These are phyloP conservation scores for Sclerotinia borealis DNA, from an alignment of 2,329 filamentous ascomycete genomes.

Conservation along the genomic window DNA sequence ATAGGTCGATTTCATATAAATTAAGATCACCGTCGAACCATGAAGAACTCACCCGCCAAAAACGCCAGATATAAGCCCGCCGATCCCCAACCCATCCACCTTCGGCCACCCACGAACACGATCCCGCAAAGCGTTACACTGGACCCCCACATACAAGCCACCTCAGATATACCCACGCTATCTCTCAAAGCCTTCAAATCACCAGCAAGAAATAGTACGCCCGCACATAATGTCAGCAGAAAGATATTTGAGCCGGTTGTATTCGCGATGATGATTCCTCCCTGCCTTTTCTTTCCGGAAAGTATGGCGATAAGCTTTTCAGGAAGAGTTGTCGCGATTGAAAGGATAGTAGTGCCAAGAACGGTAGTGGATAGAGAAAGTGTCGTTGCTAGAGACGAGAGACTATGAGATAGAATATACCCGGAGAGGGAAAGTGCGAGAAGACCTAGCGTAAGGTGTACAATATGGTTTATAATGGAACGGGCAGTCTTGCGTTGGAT, in stretches of 20 bases:
- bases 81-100: constrained; percentile 33
- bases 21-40: neutral
- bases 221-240: constrained; percentile 44
- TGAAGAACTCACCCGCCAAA: constrained; percentile 17
- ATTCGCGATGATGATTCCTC: constrained; percentile 46
- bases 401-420: constrained; percentile 43
- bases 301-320: constrained; percentile 47
- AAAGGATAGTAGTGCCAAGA: constrained; percentile 42
- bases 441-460: constrained; percentile 40
- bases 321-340: constrained; percentile 48
- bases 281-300: constrained; percentile 41
- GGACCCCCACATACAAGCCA: constrained; percentile 29
- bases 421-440: constrained; percentile 40
- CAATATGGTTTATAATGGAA: constrained; percentile 35
- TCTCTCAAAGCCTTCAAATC: constrained; percentile 25
- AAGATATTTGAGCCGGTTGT: constrained; percentile 51
- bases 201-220: constrained; percentile 34
- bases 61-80: constrained; percentile 32
- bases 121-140: constrained; percentile 28
- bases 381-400: constrained; percentile 36
- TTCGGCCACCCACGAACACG: constrained; percentile 30
- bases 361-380: constrained; percentile 41
- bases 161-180: constrained; percentile 30
- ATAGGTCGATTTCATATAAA: neutral
- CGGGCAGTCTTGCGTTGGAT: constrained; percentile 7